These are phyloP conservation scores for Orbilia brochopaga DNA, from an alignment of 2,329 filamentous ascomycete species.

Conservation along the genomic window DNA sequence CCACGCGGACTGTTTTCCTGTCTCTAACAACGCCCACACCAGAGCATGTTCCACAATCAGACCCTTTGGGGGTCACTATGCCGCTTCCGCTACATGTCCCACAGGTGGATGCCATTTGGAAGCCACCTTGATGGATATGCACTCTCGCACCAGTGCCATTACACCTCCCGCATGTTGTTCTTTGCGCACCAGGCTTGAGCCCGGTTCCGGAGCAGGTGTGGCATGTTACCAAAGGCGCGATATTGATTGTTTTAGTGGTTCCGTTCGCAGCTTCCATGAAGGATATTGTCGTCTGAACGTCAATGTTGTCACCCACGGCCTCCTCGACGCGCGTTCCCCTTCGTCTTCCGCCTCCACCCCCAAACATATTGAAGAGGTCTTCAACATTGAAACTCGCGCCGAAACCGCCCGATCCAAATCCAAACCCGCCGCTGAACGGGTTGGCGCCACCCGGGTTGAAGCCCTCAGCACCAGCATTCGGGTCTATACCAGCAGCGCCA, in stretches of 20 bases:
- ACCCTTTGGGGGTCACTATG: conserved; percentile 74
- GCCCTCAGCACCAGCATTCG: conserved; percentile 62
- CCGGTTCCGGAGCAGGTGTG: conserved; percentile 83
- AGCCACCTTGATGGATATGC: conserved; percentile 87
- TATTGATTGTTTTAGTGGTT: conserved; percentile 81
- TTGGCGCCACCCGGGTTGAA: conserved; percentile 67
- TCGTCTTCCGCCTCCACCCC: conserved; percentile 61
- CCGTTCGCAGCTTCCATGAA: conserved; percentile 98
- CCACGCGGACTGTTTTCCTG: conserved; percentile 79
- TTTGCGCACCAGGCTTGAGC: conserved; percentile 78
- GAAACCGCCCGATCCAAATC: conserved; percentile 71
- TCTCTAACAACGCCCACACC: conserved; percentile 86
- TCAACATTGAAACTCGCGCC: conserved; percentile 91
- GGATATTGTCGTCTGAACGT: conserved; percentile 88
- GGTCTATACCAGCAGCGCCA: conserved; percentile 85
- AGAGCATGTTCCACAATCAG: conserved; percentile 77
- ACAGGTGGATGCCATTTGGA: conserved; percentile 95
- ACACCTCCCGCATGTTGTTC: conserved; percentile 76
- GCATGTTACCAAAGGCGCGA: conserved; percentile 81
- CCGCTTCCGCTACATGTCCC: conserved; percentile 80
- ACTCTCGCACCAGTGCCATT: conserved; percentile 85
- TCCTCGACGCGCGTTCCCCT: conserved; percentile 72
- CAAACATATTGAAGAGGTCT: conserved; percentile 82
- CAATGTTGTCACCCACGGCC: conserved; percentile 91
- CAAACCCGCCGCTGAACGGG: conserved; percentile 67